Percentiles rank a stretch among this genome's conserved stretches.
Conservation (phyloP, 768 basidiomycete species). For the Russula emetica region DNA sequence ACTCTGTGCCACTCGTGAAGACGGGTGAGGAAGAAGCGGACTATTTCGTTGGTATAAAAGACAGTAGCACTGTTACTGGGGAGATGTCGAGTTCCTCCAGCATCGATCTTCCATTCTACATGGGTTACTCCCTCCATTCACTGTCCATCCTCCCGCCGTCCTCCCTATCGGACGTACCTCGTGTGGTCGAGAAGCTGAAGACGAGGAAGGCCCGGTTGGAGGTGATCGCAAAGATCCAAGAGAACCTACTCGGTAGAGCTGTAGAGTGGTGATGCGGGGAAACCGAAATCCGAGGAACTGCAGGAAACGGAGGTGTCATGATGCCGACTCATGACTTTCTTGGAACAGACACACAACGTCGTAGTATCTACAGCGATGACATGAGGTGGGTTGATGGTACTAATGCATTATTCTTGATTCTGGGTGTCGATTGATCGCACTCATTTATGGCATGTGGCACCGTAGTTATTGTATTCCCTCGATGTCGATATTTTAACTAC, state of each 20-base stretch:
- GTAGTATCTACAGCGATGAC: background rate
- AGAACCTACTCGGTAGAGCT: constrained; percentile 13
- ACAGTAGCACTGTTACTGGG: constrained; percentile 51
- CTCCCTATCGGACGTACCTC: constrained; percentile 70
- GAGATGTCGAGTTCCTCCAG: constrained; percentile 38
- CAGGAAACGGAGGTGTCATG: constrained; percentile 17
- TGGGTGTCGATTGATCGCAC: background rate
- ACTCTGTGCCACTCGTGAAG: constrained; percentile 74
- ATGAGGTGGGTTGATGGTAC: constrained; percentile 24
- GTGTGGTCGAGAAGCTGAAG: constrained; percentile 83
- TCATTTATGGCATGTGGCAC: too few relatives aligned
- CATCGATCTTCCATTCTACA: constrained; percentile 76
- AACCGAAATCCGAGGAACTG: constrained; percentile 32
- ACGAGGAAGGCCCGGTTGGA: constrained; percentile 93
- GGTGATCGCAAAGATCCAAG: constrained; percentile 32
- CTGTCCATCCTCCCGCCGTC: constrained; percentile 89
- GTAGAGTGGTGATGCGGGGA: constrained; percentile 41
- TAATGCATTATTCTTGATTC: constrained; percentile 1
- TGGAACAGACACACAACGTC: too few relatives aligned
- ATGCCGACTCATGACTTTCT: too few relatives aligned
- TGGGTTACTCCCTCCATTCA: constrained; percentile 79
- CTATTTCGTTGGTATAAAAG: constrained; percentile 64
- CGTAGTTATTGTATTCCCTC: background rate
- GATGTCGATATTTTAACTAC: constrained; percentile 6
- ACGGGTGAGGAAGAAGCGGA: constrained; percentile 82